These are phyloP conservation scores for Pyrus pyrifolia DNA, from an alignment of 306 rosid species.

Conservation along the genomic window DNA sequence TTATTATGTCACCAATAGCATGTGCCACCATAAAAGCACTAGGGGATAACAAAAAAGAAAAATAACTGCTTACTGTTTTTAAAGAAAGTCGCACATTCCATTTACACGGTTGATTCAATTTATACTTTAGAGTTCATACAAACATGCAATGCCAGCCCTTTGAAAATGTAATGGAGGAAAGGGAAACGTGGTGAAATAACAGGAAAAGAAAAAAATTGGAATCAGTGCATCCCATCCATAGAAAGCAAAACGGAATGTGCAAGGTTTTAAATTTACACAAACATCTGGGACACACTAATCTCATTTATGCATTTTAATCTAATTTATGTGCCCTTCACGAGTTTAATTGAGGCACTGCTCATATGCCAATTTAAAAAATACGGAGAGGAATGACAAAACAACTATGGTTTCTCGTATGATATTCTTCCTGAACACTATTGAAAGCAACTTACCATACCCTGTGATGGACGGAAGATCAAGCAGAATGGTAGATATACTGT, in stretches of 20 bases:
- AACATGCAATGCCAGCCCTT: slow-evolving; percentile 3
- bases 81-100: slow-evolving; percentile 10
- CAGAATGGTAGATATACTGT: slow-evolving; percentile 74
- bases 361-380: not conserved
- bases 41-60: slow-evolving; percentile 16
- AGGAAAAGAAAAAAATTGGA: too few species aligned
- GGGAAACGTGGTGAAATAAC: not conserved
- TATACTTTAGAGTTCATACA: not conserved
- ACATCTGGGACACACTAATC: not conserved
- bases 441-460: slow-evolving; percentile 87
- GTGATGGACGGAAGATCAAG: slow-evolving; percentile 89
- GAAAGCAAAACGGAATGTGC: not conserved
- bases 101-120: not conserved
- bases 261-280: not conserved
- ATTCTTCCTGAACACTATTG: slow-evolving; percentile 10
- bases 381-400: not conserved
- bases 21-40: slow-evolving; percentile 88
- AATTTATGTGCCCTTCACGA: not conserved
- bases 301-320: not conserved
- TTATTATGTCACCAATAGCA: slow-evolving; percentile 80
- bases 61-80: not conserved
- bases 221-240: not conserved
- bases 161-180: not conserved
- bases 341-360: not conserved
- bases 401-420: not conserved